Evolutionary conservation across 352 stramenopile genomes (phyloP).

Genomic region (Phytophthora citricola): DNA sequence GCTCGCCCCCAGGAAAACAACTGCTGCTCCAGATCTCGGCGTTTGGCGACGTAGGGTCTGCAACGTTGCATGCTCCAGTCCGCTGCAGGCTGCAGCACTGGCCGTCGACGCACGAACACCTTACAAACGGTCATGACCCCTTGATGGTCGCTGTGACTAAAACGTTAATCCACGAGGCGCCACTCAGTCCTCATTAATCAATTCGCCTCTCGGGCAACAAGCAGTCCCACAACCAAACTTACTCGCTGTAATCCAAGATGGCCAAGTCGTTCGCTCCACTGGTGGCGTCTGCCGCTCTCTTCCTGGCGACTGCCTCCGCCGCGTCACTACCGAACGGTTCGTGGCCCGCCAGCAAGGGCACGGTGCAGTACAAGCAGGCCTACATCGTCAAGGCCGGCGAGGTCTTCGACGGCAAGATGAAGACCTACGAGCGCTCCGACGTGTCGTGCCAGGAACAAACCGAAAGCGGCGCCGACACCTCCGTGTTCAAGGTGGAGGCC

Average conservation of each 20-base stretch:
- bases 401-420: slow-evolving; percentile 6
- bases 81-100: not conserved
- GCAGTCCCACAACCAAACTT: no score
- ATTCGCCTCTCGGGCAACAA: no score
- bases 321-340: slow-evolving; percentile 27
- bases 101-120: not conserved
- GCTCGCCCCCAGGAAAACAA: not conserved
- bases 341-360: slow-evolving; percentile 19
- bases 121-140: slow-evolving; percentile 8
- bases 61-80: not conserved
- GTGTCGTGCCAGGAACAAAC: not conserved
- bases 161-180: not conserved
- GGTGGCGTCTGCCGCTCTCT: slow-evolving; percentile 8
- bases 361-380: slow-evolving; percentile 17
- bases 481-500: not conserved
- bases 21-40: not conserved
- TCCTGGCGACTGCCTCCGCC: slow-evolving; percentile 9
- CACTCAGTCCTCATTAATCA: not conserved
- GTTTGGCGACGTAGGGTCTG: not conserved
- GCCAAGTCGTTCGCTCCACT: slow-evolving; percentile 15
- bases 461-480: not conserved
- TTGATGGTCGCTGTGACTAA: slow-evolving; percentile 14
- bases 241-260: slow-evolving; percentile 6
- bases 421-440: not conserved
- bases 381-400: slow-evolving; percentile 16